Evolutionary conservation across 2,329 filamentous ascomycete genomes (phyloP).

Genomic region (Annulohypoxylon truncatum): DNA sequence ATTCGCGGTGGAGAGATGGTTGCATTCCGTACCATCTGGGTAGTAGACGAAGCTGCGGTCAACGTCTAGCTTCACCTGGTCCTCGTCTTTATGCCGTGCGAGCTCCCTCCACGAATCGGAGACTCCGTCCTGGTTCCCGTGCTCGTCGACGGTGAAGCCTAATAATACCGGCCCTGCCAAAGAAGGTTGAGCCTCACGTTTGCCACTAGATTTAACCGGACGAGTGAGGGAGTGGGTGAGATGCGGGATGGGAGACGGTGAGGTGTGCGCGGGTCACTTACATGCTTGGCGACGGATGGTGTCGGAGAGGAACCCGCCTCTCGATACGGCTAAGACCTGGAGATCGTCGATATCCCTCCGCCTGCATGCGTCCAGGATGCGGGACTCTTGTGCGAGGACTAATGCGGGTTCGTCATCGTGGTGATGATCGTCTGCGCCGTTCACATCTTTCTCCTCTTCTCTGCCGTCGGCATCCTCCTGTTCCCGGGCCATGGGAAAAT

Average conservation of each 20-base stretch:
- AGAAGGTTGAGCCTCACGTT: slow-evolving; percentile 28
- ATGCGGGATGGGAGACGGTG: not conserved
- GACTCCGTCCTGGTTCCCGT: slow-evolving; percentile 36
- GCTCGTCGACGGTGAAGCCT: slow-evolving; percentile 46
- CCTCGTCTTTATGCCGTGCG: slow-evolving; percentile 84
- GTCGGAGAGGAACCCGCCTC: slow-evolving; percentile 76
- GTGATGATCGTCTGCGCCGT: slow-evolving; percentile 13
- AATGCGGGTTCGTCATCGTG: slow-evolving; percentile 15
- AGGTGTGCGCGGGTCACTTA: slow-evolving; percentile 61
- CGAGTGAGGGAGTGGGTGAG: slow-evolving; percentile 7
- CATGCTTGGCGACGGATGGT: slow-evolving; percentile 79
- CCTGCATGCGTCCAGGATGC: slow-evolving; percentile 71
- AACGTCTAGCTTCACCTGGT: slow-evolving; percentile 92
- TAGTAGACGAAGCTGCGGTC: slow-evolving; percentile 98
- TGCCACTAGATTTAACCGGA: slow-evolving; percentile 1
- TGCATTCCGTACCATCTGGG: slow-evolving; percentile 74
- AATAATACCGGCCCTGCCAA: slow-evolving; percentile 61
- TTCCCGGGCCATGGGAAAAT: slow-evolving; percentile 39
- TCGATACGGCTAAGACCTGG: slow-evolving; percentile 67
- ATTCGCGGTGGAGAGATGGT: not conserved
- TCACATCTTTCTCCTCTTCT: slow-evolving; percentile 25
- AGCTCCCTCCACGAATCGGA: slow-evolving; percentile 68
- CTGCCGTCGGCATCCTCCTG: slow-evolving; percentile 35
- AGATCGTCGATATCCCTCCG: slow-evolving; percentile 67
- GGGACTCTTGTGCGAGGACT: slow-evolving; percentile 51